phyloP scores from a whole-genome alignment of 257 asterid genomes.

The Nicotiana undulata region DNA sequence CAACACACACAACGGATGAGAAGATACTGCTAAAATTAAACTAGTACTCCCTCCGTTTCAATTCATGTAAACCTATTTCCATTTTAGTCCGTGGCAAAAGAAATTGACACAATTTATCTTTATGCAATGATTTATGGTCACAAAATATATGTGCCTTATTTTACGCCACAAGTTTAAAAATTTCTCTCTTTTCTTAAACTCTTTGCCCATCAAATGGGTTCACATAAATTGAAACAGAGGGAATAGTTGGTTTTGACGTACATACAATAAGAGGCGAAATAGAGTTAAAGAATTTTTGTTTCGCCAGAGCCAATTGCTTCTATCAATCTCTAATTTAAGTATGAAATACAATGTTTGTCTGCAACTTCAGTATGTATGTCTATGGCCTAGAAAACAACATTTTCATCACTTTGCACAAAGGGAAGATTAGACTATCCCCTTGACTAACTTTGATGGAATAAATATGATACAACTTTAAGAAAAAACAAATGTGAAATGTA shows the following conservation, averaged over 20 bases:
- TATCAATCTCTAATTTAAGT: not conserved
- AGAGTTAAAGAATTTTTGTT: not conserved
- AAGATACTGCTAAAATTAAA: not conserved
- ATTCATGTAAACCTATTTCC: no score
- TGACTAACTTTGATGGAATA: not conserved
- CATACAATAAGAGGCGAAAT: not conserved
- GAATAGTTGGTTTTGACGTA: not conserved
- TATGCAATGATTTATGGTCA: no score
- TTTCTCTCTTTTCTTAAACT: no score
- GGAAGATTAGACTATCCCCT: not conserved
- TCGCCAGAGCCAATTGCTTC: not conserved
- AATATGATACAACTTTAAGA: slow-evolving; percentile 1
- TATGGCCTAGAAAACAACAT: slow-evolving; percentile 11
- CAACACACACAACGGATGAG: not conserved
- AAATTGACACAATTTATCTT: no score
- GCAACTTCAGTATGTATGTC: slow-evolving; percentile 14
- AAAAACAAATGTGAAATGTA: slow-evolving; percentile 13
- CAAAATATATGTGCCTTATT: no score
- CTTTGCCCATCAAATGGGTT: no score
- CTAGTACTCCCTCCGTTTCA: no score
- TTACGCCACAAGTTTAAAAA: no score
- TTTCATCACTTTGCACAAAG: not conserved
- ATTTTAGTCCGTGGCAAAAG: no score
- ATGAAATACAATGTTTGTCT: slow-evolving; percentile 15
- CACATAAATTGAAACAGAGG: no score